Evolutionary conservation across 305 asterid genomes (phyloP).

Genomic region (Fraxinus baroniana): DNA sequence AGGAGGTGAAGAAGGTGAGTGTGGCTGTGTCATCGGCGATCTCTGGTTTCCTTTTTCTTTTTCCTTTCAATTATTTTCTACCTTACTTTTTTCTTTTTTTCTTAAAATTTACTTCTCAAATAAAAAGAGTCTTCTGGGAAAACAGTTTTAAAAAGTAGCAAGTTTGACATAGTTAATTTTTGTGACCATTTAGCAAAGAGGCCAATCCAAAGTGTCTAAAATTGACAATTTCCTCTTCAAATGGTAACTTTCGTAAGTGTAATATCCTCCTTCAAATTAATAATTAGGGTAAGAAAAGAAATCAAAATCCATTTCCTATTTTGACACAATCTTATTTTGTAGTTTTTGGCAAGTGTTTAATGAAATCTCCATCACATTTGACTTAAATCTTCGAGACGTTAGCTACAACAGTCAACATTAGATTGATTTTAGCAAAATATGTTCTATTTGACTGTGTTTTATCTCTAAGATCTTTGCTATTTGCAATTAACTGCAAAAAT

Average conservation of each 20-base stretch:
- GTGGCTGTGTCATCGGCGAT: neutral
- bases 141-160: neutral
- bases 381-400: neutral
- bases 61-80: neutral
- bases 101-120: neutral
- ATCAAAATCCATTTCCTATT: neutral
- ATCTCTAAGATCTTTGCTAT: neutral
- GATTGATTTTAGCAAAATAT: neutral
- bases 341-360: neutral
- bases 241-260: neutral
- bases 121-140: neutral
- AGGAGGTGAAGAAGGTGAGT: neutral
- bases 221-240: neutral
- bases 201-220: neutral
- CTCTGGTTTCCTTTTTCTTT: neutral
- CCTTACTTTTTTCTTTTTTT: no score
- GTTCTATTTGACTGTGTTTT: neutral
- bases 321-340: neutral
- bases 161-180: neutral
- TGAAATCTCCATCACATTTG: neutral
- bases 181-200: neutral
- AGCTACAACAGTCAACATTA: neutral
- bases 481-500: neutral
- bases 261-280: neutral
- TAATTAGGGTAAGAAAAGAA: neutral